A percentile compares a stretch with the other conserved stretches of the same genome.
phyloP scores from a whole-genome alignment of 2,329 filamentous ascomycete genomes.

The Aspergillus fumigatiaffinis region DNA sequence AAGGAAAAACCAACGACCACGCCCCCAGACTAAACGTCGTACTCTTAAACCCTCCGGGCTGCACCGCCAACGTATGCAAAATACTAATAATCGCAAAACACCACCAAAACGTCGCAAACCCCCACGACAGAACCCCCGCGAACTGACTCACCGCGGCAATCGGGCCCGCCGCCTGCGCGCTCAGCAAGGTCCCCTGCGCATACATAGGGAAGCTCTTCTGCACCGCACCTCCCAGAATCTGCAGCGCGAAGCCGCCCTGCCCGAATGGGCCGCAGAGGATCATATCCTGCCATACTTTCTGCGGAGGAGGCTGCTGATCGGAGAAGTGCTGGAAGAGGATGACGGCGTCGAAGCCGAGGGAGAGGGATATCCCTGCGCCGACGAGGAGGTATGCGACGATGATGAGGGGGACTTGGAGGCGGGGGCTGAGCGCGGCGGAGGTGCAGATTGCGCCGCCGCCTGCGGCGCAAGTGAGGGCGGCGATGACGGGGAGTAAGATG shows the following conservation, averaged over 20 bases:
- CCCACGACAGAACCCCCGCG: conserved; percentile 37
- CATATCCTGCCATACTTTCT: conserved; percentile 36
- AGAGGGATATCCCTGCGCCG: conserved; percentile 32
- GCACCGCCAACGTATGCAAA: conserved; percentile 20
- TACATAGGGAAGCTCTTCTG: conserved; percentile 30
- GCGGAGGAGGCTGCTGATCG: conserved; percentile 16
- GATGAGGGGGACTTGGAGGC: conserved; percentile 36
- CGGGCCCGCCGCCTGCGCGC: conserved; percentile 26
- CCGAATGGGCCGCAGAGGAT: conserved; percentile 41
- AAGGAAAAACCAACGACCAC: conserved; percentile 40
- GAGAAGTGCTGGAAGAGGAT: conserved; percentile 33
- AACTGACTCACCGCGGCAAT: conserved; percentile 36
- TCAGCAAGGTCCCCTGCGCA: conserved; percentile 30
- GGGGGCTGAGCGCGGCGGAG: conserved; percentile 20
- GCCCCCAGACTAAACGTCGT: conserved; percentile 27
- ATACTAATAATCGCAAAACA: conserved; percentile 37
- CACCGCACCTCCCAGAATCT: conserved; percentile 34
- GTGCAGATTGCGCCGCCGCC: conserved; percentile 35
- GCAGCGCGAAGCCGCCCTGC: conserved; percentile 39
- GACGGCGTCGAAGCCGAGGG: conserved; percentile 29
- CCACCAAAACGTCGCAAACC: conserved; percentile 42
- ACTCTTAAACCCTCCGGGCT: conserved; percentile 16
- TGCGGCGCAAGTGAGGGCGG: conserved; percentile 39
- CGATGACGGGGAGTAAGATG: conserved; percentile 38
- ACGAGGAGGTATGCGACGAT: conserved; percentile 41